These are phyloP conservation scores for Penicillium roqueforti DNA, from an alignment of 495 filamentous ascomycete genomes.

Conservation along the genomic window DNA sequence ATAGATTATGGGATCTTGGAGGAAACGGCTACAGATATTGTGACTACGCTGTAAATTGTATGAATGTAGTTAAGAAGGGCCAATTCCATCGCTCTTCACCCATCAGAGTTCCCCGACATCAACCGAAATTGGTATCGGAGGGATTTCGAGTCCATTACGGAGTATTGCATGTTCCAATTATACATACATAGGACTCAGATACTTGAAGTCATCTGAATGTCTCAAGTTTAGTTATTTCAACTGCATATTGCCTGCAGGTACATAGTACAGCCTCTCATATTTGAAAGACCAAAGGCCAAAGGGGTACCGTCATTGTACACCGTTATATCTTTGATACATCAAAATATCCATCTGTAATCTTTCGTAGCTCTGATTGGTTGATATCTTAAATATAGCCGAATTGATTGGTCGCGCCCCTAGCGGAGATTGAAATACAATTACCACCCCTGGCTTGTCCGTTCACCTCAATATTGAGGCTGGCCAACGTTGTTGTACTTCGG, in stretches of 20 bases:
- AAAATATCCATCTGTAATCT: background rate
- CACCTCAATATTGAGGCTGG: slow-evolving; percentile 1
- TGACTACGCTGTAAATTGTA: background rate
- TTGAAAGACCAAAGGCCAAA: background rate
- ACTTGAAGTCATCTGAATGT: background rate
- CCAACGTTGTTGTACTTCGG: background rate
- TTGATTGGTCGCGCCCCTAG: background rate
- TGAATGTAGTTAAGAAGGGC: no score
- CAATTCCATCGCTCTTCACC: no score
- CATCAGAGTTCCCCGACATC: background rate
- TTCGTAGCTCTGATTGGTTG: background rate
- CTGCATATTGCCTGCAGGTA: slow-evolving; percentile 1
- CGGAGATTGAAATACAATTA: background rate
- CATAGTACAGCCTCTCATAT: background rate
- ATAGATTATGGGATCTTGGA: background rate
- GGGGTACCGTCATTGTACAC: background rate
- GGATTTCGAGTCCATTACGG: background rate
- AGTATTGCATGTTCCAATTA: no score
- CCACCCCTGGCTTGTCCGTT: slow-evolving; percentile 1
- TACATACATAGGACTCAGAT: background rate
- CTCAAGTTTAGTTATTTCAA: background rate
- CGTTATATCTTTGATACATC: background rate
- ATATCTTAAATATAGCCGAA: background rate
- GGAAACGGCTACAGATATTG: background rate
- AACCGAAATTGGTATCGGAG: background rate